Evolutionary conservation across 2,329 filamentous ascomycete species (phyloP), one percentile per base, ranked within the genome.

Genomic region (Alternaria novae-zelandiae): DNA sequence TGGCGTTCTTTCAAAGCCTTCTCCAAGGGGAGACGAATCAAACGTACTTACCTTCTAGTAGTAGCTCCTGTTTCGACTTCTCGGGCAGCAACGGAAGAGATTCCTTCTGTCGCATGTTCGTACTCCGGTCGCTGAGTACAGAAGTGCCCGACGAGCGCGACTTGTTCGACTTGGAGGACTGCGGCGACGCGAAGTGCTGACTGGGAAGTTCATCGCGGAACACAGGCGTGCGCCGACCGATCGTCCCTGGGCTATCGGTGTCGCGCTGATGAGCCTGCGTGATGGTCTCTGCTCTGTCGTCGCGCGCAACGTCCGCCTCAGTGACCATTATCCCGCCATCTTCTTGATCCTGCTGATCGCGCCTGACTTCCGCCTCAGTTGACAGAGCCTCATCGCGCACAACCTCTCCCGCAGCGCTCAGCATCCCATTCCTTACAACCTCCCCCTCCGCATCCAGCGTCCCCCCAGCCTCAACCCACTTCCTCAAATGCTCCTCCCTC

Each of bases 121-220:
- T 54, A 12, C 44, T 54, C 20, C 44, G 20, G 12, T 51, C 23
- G n/a, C n/a, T n/a, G 11, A 63, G 43, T 2, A 54, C 13, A 13
- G 41, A 41, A 5, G 23, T 6, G 6, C 45, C 13, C 2, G 45
- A 41, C 5, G 17, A 51, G 3, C 11, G 45, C 3, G 12, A 45
- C 3, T 53, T 28, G 2, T 32, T 21, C 21, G 49, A 23, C n/a
- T 8, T 36, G 13, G 28, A 23, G 4, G 12, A 10, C 26, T 23
- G 20, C 17, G 9, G 28, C 12, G 20, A 7, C n/a, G 6, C 20
- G 12, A 25, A 15, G 4, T 23, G 13, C 30, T n/a, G 20, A 15
- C 13, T 8, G 2, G 25, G 3, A 2, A n/a, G n/a, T 12, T 25
- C 8, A 10, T 53, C 43, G 25, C 9, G 23, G 20, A 51, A 44